Evolutionary conservation across 306 rosid genomes (phyloP).

Genomic region (Mucuna pruriens): DNA sequence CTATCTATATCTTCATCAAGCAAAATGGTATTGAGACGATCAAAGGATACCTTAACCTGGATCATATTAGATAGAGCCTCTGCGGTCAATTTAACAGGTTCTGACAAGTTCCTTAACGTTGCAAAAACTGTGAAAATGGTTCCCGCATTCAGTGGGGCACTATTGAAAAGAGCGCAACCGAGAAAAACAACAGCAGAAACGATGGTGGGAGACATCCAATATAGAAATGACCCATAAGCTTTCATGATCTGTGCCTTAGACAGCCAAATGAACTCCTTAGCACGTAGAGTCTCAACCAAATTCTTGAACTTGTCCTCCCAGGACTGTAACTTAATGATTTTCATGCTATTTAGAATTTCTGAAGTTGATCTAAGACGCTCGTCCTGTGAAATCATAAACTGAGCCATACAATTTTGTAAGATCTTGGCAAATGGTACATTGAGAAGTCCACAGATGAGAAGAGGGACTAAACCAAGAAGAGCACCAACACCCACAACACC

Average conservation of each 20-base stretch:
- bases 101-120: slow-evolving; percentile 64
- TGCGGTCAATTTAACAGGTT: slow-evolving; percentile 78
- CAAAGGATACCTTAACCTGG: slow-evolving; percentile 78
- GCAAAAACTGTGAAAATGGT: slow-evolving; percentile 82
- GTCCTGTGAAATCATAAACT: slow-evolving; percentile 77
- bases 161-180: slow-evolving; percentile 53
- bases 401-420: slow-evolving; percentile 61
- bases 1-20: slow-evolving; percentile 65
- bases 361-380: slow-evolving; percentile 80
- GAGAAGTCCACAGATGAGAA: slow-evolving; percentile 60
- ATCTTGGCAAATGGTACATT: slow-evolving; percentile 68
- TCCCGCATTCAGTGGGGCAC: slow-evolving; percentile 76
- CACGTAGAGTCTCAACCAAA: slow-evolving; percentile 51
- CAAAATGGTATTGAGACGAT: slow-evolving; percentile 62
- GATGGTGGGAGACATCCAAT: slow-evolving; percentile 79
- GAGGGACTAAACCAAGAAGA: slow-evolving; percentile 66
- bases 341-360: slow-evolving; percentile 80
- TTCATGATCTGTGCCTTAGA: slow-evolving; percentile 50
- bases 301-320: slow-evolving; percentile 80
- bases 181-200: slow-evolving; percentile 64
- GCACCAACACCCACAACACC: slow-evolving; percentile 72
- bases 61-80: slow-evolving; percentile 71
- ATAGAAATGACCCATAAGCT: slow-evolving; percentile 50
- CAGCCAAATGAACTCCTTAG: slow-evolving; percentile 70
- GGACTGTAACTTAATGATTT: slow-evolving; percentile 78